Conservation (phyloP, 345 rosid species). For the Alliaria petiolata region DNA sequence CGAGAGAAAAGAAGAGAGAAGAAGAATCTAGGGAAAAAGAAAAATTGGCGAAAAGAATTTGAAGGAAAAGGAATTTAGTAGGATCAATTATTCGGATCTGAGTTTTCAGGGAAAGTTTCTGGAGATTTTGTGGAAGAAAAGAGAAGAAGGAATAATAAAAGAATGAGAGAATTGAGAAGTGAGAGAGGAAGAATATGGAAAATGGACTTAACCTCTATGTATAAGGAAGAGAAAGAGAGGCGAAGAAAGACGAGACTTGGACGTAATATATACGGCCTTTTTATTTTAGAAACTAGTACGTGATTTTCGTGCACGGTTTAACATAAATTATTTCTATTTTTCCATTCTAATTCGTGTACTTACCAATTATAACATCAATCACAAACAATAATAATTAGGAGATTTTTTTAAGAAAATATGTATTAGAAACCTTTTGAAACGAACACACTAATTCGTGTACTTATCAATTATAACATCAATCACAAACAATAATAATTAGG, state of each 20-base stretch:
- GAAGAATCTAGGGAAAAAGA: neutral
- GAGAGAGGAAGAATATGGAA: neutral
- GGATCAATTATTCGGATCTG: conserved; percentile 31
- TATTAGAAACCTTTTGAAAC: no score
- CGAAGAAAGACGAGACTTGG: neutral
- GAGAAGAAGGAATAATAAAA: conserved; percentile 24
- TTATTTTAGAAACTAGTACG: neutral
- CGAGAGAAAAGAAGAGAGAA: no score
- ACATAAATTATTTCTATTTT: neutral
- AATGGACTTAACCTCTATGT: no score
- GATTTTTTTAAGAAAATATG: no score
- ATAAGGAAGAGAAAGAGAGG: neutral
- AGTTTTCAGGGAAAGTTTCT: conserved; percentile 28
- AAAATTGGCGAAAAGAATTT: neutral
- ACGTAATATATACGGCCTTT: neutral
- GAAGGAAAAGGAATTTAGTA: conserved; percentile 28
- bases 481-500: no score
- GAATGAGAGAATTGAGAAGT: neutral
- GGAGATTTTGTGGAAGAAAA: neutral
- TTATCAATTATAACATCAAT: no score
- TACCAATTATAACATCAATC: no score
- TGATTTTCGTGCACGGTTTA: no score
- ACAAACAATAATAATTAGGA: no score
- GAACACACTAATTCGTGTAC: no score
- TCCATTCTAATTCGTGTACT: no score